phyloP scores from a whole-genome alignment of 176 grass and related monocot genomes.

The Bromus sterilis region DNA sequence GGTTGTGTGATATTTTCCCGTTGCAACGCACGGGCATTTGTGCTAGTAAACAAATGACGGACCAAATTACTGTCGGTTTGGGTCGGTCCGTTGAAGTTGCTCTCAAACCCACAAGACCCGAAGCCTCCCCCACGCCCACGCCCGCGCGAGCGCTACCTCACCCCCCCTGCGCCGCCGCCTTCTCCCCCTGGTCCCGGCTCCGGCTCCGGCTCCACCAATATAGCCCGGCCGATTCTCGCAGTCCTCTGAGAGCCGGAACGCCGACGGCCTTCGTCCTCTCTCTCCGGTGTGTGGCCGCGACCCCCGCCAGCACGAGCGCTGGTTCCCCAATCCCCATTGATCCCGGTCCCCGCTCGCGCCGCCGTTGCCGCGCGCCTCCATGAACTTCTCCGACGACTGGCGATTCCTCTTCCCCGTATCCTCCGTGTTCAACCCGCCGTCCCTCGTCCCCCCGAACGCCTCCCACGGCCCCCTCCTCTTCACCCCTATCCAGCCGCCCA shows the following conservation, averaged over 20 bases:
- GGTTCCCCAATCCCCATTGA: neutral
- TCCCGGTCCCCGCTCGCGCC: neutral
- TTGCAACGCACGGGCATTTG: too few species aligned
- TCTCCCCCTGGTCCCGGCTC: too few species aligned
- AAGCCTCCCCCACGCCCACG: neutral
- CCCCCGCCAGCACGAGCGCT: neutral
- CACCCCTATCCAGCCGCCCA: neutral
- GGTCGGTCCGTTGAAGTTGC: too few species aligned
- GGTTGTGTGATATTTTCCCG: too few species aligned
- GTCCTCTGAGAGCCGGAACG: neutral
- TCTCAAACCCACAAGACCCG: too few species aligned
- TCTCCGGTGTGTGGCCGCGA: neutral
- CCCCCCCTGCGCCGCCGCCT: neutral
- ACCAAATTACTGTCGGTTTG: too few species aligned
- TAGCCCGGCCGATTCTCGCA: neutral
- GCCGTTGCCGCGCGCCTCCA: neutral
- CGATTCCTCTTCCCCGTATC: constrained; percentile 32
- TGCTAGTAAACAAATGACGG: too few species aligned
- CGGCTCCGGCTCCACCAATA: neutral
- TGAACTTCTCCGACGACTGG: constrained; percentile 51
- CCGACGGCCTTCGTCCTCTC: neutral
- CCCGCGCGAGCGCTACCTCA: neutral
- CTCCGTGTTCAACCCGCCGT: constrained; percentile 32
- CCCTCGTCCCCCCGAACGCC: constrained; percentile 3
- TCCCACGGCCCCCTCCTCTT: constrained; percentile 26